Percentiles rank a stretch among this genome's conserved stretches.
Evolutionary conservation across 1,284 basidiomycete species (phyloP).

Genomic region (Athelia psychrophila): DNA sequence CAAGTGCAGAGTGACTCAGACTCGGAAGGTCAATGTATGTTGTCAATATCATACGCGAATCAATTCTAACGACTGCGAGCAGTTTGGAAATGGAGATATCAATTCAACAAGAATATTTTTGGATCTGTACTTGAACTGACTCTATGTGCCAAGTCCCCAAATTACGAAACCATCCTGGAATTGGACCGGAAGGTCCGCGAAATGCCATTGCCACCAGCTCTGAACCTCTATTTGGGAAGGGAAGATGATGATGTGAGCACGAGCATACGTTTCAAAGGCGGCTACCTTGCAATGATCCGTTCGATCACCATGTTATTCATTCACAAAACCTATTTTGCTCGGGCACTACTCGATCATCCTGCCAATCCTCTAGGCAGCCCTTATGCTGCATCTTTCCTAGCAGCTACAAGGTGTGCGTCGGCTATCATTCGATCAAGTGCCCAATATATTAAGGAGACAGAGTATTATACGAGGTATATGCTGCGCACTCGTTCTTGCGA

Average conservation of each 20-base stretch:
- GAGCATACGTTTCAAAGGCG: constrained; percentile 43
- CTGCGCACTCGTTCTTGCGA: no score
- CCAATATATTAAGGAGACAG: constrained; percentile 6
- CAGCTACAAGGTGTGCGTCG: constrained; percentile 61
- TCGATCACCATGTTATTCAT: constrained; percentile 49
- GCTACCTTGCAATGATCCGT: constrained; percentile 47
- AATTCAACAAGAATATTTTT: constrained; percentile 20
- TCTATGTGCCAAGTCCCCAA: constrained; percentile 46
- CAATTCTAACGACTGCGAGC: constrained; percentile 20
- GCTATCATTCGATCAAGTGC: constrained; percentile 53
- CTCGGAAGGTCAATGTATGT: constrained; percentile 29
- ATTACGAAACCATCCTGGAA: constrained; percentile 53
- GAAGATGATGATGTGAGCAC: constrained; percentile 45
- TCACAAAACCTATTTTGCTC: constrained; percentile 60
- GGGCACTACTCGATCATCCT: constrained; percentile 59
- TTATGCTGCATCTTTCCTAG: constrained; percentile 62
- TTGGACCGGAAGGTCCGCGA: constrained; percentile 55
- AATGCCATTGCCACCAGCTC: constrained; percentile 45
- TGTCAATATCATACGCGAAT: constrained; percentile 2
- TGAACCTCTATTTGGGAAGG: constrained; percentile 44
- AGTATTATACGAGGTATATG: no score
- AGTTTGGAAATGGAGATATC: constrained; percentile 31
- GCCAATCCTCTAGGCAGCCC: constrained; percentile 57
- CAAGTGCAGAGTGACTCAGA: constrained; percentile 41
- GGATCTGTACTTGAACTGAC: constrained; percentile 47